Evolutionary conservation across 2,329 filamentous ascomycete genomes (phyloP).

Genomic region (Alternaria sp.): DNA sequence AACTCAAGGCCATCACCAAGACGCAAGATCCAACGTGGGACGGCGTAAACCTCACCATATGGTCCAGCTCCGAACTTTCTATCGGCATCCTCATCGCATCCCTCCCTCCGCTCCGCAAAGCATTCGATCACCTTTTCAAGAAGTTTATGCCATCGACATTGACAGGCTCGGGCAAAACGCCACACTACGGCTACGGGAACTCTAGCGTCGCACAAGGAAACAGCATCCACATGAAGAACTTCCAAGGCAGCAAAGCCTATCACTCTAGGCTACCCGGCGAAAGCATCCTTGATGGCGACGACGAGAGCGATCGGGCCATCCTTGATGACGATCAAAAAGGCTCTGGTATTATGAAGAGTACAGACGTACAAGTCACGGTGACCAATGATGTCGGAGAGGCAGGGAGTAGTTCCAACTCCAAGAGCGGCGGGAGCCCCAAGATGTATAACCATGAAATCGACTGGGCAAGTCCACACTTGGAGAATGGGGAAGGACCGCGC

Average conservation of each 20-base stretch:
- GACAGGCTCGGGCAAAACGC: constrained; percentile 11
- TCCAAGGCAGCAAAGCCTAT: constrained; percentile 27
- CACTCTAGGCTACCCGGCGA: constrained; percentile 27
- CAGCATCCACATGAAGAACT: constrained; percentile 20
- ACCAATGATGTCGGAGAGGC: constrained; percentile 7
- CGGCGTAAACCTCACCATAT: constrained; percentile 33
- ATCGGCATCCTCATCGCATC: constrained; percentile 31
- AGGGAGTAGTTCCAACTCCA: neutral
- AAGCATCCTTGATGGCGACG: constrained; percentile 29
- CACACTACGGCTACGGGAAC: constrained; percentile 18
- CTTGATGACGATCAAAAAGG: constrained; percentile 26
- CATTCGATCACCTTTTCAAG: constrained; percentile 26
- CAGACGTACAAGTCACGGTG: constrained; percentile 30
- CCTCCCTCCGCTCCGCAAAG: constrained; percentile 36
- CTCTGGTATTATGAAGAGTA: constrained; percentile 32
- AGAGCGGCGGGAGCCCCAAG: neutral
- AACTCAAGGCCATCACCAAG: constrained; percentile 28
- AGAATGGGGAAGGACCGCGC: neutral
- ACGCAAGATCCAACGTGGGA: constrained; percentile 35
- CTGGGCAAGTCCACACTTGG: constrained; percentile 12
- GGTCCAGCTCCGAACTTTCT: constrained; percentile 31
- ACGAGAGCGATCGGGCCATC: constrained; percentile 36
- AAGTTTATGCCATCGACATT: constrained; percentile 24
- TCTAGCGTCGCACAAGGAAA: constrained; percentile 1
- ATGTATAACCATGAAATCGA: constrained; percentile 13